Evolutionary conservation across 139 green algal genomes (phyloP).

Genomic region (Chlamydomonas sp.): DNA sequence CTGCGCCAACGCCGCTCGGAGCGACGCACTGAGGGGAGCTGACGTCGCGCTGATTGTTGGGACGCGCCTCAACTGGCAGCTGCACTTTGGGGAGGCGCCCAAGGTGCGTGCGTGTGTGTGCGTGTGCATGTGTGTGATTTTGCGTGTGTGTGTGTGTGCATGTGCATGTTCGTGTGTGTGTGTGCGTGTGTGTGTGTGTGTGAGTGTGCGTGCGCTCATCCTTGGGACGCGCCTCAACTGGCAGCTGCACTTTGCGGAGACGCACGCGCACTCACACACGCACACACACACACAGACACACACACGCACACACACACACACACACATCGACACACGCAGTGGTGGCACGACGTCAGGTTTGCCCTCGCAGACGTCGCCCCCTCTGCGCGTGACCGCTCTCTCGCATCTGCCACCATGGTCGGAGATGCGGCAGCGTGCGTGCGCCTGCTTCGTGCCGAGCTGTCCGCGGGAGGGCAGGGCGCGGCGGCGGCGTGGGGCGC

Average conservation of each 20-base stretch:
- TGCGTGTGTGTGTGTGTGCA: not conserved
- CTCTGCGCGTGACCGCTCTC: constrained; percentile 25
- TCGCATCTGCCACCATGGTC: constrained; percentile 9
- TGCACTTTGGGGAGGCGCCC: constrained; percentile 70
- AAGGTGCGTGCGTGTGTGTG: too few species aligned
- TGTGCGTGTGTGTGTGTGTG: too few species aligned
- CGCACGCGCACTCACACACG: too few species aligned
- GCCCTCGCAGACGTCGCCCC: constrained; percentile 55
- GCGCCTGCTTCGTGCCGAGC: not conserved
- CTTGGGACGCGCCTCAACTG: constrained; percentile 71
- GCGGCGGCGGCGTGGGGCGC: too few species aligned
- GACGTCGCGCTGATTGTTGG: constrained; percentile 70
- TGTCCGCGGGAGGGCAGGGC: not conserved
- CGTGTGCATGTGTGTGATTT: too few species aligned
- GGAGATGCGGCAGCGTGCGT: not conserved
- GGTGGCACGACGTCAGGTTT: constrained; percentile 52
- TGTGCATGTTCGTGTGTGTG: too few species aligned
- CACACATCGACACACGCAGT: constrained; percentile 19
- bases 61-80: constrained; percentile 69
- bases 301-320: constrained; percentile 2
- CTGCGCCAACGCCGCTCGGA: constrained; percentile 50
- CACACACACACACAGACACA: not conserved
- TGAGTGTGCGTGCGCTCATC: too few species aligned
- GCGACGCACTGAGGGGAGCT: constrained; percentile 42
- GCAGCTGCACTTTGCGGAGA: constrained; percentile 72